These are phyloP conservation scores for Dissophora globulifera DNA, from an alignment of 192 early-diverging fungal genomes.

Conservation along the genomic window DNA sequence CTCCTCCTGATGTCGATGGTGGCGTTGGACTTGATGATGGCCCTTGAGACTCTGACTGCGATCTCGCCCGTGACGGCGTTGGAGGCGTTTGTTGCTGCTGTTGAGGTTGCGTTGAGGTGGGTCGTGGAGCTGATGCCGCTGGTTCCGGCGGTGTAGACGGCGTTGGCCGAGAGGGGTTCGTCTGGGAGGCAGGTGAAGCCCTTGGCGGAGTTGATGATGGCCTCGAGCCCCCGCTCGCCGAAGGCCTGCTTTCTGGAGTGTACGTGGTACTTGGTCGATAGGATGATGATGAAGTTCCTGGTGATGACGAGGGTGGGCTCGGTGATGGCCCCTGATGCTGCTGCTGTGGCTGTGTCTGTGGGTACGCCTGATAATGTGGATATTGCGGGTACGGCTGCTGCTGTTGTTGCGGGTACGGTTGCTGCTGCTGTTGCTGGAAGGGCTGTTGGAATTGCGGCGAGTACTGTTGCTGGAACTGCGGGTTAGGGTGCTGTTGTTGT, in stretches of 20 bases:
- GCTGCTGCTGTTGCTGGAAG: slow-evolving; percentile 18
- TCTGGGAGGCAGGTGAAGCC: slow-evolving; percentile 1
- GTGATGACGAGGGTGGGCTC: no score
- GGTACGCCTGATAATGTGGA: not conserved
- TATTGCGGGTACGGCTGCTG: no score
- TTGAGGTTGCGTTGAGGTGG: not conserved
- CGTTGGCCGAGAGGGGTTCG: not conserved
- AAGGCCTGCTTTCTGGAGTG: not conserved
- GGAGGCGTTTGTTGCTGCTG: not conserved
- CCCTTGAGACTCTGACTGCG: not conserved
- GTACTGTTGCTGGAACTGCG: not conserved
- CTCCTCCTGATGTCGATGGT: slow-evolving; percentile 2
- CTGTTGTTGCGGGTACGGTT: slow-evolving; percentile 8
- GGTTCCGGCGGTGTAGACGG: not conserved
- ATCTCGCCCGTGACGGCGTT: not conserved
- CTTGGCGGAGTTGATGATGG: not conserved
- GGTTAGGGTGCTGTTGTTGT: no score
- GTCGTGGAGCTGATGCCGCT: not conserved
- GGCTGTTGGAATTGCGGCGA: slow-evolving; percentile 10
- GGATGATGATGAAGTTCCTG: not conserved
- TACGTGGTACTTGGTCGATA: slow-evolving; percentile 21
- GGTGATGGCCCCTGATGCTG: not conserved
- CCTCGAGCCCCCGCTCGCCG: not conserved
- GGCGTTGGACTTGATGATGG: not conserved
- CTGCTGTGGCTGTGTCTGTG: not conserved